Evolutionary conservation across 1,284 basidiomycete species (phyloP).

Genomic region (Sphaerobolus stellatus): DNA sequence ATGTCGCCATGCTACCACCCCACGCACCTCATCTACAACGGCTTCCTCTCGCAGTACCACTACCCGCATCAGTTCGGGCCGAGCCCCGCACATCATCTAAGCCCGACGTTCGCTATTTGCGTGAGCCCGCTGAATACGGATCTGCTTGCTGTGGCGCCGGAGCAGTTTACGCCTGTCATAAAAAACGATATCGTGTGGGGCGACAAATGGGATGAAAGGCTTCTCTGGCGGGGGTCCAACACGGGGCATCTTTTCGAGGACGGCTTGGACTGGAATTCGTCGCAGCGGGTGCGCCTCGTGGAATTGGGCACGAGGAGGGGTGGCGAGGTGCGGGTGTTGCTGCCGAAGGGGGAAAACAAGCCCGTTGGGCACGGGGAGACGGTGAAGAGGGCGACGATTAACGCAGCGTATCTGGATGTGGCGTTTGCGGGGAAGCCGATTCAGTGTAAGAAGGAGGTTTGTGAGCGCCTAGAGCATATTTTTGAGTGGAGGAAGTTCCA

Average conservation of each 20-base stretch:
- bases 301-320: constrained; percentile 33
- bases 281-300: constrained; percentile 46
- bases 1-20: constrained; percentile 66
- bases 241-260: constrained; percentile 58
- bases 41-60: constrained; percentile 42
- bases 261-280: constrained; percentile 47
- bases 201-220: constrained; percentile 51
- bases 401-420: constrained; percentile 55
- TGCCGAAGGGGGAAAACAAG: constrained; percentile 28
- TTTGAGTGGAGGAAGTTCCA: constrained; percentile 49
- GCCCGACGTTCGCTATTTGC: constrained; percentile 56
- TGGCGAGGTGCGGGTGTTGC: constrained; percentile 36
- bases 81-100: constrained; percentile 41
- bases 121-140: constrained; percentile 57
- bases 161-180: constrained; percentile 41
- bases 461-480: constrained; percentile 39
- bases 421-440: constrained; percentile 52
- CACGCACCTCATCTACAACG: constrained; percentile 46
- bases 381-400: constrained; percentile 39
- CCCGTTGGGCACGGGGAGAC: constrained; percentile 44
- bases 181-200: constrained; percentile 55
- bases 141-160: constrained; percentile 53
- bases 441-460: constrained; percentile 45
- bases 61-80: constrained; percentile 46
- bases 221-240: constrained; percentile 66